phyloP scores from a whole-genome alignment of 352 stramenopile species.

The Plasmopara muralis region DNA sequence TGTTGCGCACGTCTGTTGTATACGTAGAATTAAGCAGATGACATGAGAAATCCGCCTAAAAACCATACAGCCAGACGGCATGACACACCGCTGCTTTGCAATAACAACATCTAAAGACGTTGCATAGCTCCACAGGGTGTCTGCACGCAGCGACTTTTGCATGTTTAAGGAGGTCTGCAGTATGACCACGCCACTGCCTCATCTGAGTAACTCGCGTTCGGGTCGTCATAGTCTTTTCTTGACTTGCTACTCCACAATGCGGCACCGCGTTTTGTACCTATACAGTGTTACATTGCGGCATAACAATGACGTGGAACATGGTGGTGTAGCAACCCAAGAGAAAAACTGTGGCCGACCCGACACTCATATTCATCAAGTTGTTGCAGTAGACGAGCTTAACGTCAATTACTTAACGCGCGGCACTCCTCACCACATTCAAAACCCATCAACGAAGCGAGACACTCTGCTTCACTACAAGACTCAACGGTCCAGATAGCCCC shows the following conservation, averaged over 20 bases:
- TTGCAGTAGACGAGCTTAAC: not conserved
- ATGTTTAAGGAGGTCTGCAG: conserved; percentile 61
- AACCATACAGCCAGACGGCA: conserved; percentile 57
- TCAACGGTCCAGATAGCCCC: conserved; percentile 1
- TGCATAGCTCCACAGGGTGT: conserved; percentile 45
- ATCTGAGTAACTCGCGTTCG: conserved; percentile 9
- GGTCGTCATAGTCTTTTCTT: conserved; percentile 1
- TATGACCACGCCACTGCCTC: conserved; percentile 11
- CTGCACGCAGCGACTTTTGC: conserved; percentile 89
- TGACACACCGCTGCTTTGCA: conserved; percentile 51
- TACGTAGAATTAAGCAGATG: conserved; percentile 23
- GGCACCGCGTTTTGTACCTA: conserved; percentile 8
- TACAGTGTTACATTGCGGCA: conserved; percentile 9
- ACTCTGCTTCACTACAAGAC: conserved; percentile 15
- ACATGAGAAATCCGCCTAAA: conserved; percentile 28
- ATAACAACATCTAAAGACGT: conserved; percentile 17
- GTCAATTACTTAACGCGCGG: conserved; percentile 14
- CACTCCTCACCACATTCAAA: conserved; percentile 21
- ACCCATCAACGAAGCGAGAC: conserved; percentile 20
- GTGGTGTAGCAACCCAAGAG: conserved; percentile 9
- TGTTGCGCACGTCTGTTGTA: conserved; percentile 89
- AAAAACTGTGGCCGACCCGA: conserved; percentile 2
- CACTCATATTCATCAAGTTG: conserved; percentile 6
- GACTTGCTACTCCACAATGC: conserved; percentile 5
- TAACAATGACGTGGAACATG: conserved; percentile 17